Evolutionary conservation across 139 green algal genomes (phyloP).

Genomic region (Klebsormidium nitens): DNA sequence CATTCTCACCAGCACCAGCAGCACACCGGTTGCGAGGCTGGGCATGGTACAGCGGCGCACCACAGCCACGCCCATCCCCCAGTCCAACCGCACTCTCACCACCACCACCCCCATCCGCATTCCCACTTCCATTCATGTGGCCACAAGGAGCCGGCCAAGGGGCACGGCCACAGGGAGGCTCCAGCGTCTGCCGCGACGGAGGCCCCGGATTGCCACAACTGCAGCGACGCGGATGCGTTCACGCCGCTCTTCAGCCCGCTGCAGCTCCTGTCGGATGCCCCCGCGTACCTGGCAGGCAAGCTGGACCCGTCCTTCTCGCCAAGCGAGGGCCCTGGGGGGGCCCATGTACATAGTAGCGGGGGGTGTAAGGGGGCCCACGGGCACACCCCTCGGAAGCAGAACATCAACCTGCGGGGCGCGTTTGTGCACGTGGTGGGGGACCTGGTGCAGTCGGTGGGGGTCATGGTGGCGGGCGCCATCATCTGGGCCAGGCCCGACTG

Average conservation of each 20-base stretch:
- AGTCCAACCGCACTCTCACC: too few species aligned
- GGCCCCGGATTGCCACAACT: background rate
- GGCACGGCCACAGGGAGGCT: background rate
- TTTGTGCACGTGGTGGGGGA: constrained; percentile 83
- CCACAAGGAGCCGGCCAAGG: too few species aligned
- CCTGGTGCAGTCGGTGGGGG: constrained; percentile 77
- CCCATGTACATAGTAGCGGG: too few species aligned
- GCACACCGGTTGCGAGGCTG: too few species aligned
- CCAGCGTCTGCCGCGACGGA: background rate
- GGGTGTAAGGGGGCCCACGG: background rate
- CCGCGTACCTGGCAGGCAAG: background rate
- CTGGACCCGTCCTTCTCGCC: background rate
- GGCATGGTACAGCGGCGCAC: too few species aligned
- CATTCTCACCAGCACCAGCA: too few species aligned
- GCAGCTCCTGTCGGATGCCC: background rate
- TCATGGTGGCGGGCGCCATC: constrained; percentile 65
- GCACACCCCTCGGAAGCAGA: background rate
- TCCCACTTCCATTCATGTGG: background rate
- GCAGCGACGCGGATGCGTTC: background rate
- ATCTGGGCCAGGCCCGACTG: constrained; percentile 68
- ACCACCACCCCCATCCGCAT: background rate
- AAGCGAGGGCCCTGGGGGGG: background rate
- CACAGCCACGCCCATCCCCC: too few species aligned
- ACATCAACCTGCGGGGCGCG: constrained; percentile 62
- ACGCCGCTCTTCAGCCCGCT: background rate